These are phyloP conservation scores for Diddensiella caesifluorescens DNA, from an alignment of 805 yeast genomes.

Conservation along the genomic window DNA sequence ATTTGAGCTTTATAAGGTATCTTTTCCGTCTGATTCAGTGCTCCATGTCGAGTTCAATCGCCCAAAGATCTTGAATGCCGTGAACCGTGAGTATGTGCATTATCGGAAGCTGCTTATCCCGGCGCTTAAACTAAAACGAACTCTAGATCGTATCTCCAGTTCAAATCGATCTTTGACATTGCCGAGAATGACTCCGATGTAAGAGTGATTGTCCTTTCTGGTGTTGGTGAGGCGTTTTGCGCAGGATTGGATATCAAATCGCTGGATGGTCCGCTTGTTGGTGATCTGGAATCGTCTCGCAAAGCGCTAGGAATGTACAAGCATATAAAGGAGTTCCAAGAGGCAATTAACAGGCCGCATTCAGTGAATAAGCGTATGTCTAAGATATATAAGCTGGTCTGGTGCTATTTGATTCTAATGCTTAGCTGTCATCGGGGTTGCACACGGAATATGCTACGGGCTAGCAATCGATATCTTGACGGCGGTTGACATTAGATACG, in stretches of 20 bases:
- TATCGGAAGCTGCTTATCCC: background rate
- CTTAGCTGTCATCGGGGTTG: slow-evolving; percentile 54
- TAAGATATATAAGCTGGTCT: background rate
- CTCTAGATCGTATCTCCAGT: slow-evolving; percentile 51
- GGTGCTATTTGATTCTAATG: slow-evolving; percentile 2
- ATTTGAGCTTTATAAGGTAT: slow-evolving; percentile 29
- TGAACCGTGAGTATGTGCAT: slow-evolving; percentile 35
- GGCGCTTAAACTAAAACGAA: background rate
- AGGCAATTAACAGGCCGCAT: slow-evolving; percentile 37
- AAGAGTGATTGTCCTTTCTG: slow-evolving; percentile 52
- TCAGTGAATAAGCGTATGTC: slow-evolving; percentile 28
- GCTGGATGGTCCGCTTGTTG: slow-evolving; percentile 18
- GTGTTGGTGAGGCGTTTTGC: slow-evolving; percentile 52
- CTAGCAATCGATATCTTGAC: slow-evolving; percentile 63
- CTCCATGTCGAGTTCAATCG: slow-evolving; percentile 58
- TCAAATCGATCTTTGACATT: slow-evolving; percentile 41
- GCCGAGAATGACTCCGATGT: slow-evolving; percentile 44
- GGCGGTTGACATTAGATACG: slow-evolving; percentile 53
- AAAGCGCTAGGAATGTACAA: slow-evolving; percentile 30
- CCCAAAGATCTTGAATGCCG: slow-evolving; percentile 56
- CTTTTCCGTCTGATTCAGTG: slow-evolving; percentile 42
- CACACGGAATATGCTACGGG: slow-evolving; percentile 63
- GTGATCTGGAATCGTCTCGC: slow-evolving; percentile 25
- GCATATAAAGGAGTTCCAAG: slow-evolving; percentile 54
- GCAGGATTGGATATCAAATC: slow-evolving; percentile 58